Evolutionary conservation across 1,139 yeast genomes (phyloP).

Genomic region (Candida mesenterica): DNA sequence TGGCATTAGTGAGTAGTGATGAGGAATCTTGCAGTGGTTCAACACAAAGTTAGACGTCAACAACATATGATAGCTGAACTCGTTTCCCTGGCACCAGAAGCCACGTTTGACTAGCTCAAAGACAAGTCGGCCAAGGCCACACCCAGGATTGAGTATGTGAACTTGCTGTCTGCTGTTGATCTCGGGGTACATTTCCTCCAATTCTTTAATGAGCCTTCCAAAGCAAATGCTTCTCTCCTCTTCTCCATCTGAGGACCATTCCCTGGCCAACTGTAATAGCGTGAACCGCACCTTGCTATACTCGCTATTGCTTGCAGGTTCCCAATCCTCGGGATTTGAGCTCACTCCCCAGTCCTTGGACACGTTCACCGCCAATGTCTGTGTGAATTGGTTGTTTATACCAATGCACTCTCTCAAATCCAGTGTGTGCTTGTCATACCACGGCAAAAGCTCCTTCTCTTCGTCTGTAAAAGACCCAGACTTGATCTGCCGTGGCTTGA

Average conservation of each 20-base stretch:
- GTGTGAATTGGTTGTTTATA: constrained; percentile 49
- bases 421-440: constrained; percentile 50
- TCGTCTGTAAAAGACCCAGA: constrained; percentile 30
- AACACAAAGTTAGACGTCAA: constrained; percentile 63
- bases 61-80: constrained; percentile 79
- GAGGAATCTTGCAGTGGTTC: constrained; percentile 46
- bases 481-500: constrained; percentile 35
- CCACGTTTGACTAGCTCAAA: constrained; percentile 68
- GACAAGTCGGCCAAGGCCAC: constrained; percentile 80
- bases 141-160: constrained; percentile 72
- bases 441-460: constrained; percentile 48
- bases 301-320: constrained; percentile 41
- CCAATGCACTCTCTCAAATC: constrained; percentile 46
- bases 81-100: constrained; percentile 81
- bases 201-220: constrained; percentile 43
- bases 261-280: constrained; percentile 65
- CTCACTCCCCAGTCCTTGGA: constrained; percentile 57
- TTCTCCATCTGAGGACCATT: constrained; percentile 69
- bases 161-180: constrained; percentile 34
- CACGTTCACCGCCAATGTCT: constrained; percentile 44
- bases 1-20: constrained; percentile 49
- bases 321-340: constrained; percentile 44
- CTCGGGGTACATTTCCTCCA: constrained; percentile 45
- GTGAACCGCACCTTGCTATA: constrained; percentile 62
- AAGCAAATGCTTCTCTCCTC: constrained; percentile 51